phyloP scores from a whole-genome alignment of 352 stramenopile species.

The Bremia lactucae region DNA sequence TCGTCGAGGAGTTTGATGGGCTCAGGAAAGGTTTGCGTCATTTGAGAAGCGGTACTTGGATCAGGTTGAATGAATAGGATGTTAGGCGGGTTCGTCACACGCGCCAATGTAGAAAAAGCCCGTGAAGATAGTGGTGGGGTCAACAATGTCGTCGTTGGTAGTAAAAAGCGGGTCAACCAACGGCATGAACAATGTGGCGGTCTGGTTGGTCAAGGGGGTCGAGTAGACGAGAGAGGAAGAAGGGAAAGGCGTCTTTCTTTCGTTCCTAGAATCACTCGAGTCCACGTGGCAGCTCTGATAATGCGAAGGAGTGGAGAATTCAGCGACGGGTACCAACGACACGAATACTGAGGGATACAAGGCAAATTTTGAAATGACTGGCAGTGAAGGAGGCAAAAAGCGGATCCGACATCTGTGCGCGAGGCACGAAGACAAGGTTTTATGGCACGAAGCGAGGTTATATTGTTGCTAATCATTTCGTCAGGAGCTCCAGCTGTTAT shows the following conservation, averaged over 20 bases:
- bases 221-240: constrained; percentile 8
- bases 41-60: constrained; percentile 5
- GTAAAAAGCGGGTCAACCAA: constrained; percentile 57
- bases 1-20: constrained; percentile 55
- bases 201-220: constrained; percentile 12
- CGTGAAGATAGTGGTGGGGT: constrained; percentile 81
- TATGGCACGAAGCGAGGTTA: constrained; percentile 4
- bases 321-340: not conserved
- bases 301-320: not conserved
- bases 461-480: not conserved
- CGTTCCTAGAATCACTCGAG: constrained; percentile 6
- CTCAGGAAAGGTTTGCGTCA: constrained; percentile 54
- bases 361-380: constrained; percentile 21
- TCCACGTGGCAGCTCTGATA: constrained; percentile 1
- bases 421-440: constrained; percentile 3
- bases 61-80: constrained; percentile 6
- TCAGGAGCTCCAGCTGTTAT: no score
- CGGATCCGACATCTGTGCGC: constrained; percentile 11
- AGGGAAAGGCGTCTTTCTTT: constrained; percentile 15
- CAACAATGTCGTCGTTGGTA: constrained; percentile 82
- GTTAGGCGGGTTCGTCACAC: constrained; percentile 84
- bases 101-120: constrained; percentile 86
- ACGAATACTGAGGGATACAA: not conserved
- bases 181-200: constrained; percentile 62
- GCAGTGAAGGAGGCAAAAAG: constrained; percentile 1